Percentiles rank a stretch among this genome's conserved stretches.
These are phyloP conservation scores for Scheffersomyces stipitis DNA, from an alignment of 805 yeast genomes.

Conservation along the genomic window DNA sequence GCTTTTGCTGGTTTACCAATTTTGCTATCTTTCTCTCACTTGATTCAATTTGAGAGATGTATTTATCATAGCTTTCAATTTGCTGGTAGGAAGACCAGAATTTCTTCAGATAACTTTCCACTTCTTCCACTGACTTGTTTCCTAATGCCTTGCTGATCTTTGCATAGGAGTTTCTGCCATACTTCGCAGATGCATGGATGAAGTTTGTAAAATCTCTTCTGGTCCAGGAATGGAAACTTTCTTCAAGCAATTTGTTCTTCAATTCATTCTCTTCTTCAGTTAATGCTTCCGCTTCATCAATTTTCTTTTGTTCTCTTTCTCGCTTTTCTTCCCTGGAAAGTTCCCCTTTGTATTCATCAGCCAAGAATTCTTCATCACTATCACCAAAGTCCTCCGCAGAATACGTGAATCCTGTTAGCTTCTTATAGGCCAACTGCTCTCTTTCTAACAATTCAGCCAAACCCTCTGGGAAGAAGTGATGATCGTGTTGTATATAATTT, in stretches of 20 bases:
- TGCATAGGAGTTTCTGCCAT: conserved; percentile 54
- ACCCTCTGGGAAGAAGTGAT: conserved; percentile 66
- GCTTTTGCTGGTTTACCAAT: conserved; percentile 52
- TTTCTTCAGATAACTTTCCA: conserved; percentile 53
- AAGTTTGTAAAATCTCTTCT: conserved; percentile 73
- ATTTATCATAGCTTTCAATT: conserved; percentile 71
- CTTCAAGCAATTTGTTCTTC: conserved; percentile 52
- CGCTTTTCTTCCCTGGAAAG: conserved; percentile 35
- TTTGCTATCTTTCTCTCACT: conserved; percentile 69
- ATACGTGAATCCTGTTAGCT: conserved; percentile 57
- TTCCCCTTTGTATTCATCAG: conserved; percentile 45
- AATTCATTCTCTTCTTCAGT: conserved; percentile 59
- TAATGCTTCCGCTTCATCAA: conserved; percentile 57
- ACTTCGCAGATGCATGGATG: conserved; percentile 66
- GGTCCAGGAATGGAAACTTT: conserved; percentile 69
- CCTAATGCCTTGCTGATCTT: conserved; percentile 56
- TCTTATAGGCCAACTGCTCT: conserved; percentile 65
- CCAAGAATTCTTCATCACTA: conserved; percentile 49
- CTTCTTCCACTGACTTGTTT: conserved; percentile 58
- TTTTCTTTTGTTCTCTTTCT: conserved; percentile 50
- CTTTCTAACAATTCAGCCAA: conserved; percentile 54
- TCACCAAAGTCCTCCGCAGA: conserved; percentile 62
- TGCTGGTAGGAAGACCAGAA: conserved; percentile 64
- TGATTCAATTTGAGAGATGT: conserved; percentile 66
- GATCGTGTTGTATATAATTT: conserved; percentile 62